phyloP scores from a whole-genome alignment of 129 eudicot species.

The Solidago caesia region DNA sequence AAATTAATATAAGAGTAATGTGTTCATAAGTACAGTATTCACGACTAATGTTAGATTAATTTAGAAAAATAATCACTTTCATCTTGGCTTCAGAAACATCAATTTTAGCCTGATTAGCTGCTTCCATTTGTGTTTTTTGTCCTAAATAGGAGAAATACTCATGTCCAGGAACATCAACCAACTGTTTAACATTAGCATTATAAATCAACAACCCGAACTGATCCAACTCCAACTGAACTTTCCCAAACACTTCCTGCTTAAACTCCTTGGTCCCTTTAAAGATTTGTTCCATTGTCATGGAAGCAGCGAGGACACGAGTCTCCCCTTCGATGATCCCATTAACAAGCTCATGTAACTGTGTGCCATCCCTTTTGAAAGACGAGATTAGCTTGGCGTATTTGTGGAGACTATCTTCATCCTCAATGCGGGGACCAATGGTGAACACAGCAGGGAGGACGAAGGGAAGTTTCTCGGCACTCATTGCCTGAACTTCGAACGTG shows the following conservation, averaged over 20 bases:
- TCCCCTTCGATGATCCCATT: slow-evolving; percentile 61
- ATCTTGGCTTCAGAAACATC: too few species aligned
- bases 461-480: slow-evolving; percentile 65
- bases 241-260: slow-evolving; percentile 47
- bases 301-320: slow-evolving; percentile 61
- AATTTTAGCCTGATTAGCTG: too few species aligned
- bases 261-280: slow-evolving; percentile 53
- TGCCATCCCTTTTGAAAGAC: slow-evolving; percentile 39
- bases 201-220: slow-evolving; percentile 58
- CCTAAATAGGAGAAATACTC: too few species aligned
- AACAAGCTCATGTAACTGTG: slow-evolving; percentile 53
- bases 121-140: too few species aligned
- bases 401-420: slow-evolving; percentile 35
- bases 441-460: slow-evolving; percentile 58
- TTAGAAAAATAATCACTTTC: background rate
- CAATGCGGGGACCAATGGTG: slow-evolving; percentile 50
- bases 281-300: slow-evolving; percentile 68
- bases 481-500: slow-evolving; percentile 57
- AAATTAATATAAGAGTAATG: too few species aligned
- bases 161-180: slow-evolving; percentile 43
- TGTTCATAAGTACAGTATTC: too few species aligned
- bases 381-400: slow-evolving; percentile 61
- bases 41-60: too few species aligned
- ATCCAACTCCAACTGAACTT: slow-evolving; percentile 49
- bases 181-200: slow-evolving; percentile 56